These are phyloP conservation scores for Fusarium paranaense DNA, from an alignment of 2,329 filamentous ascomycete species.

Conservation along the genomic window DNA sequence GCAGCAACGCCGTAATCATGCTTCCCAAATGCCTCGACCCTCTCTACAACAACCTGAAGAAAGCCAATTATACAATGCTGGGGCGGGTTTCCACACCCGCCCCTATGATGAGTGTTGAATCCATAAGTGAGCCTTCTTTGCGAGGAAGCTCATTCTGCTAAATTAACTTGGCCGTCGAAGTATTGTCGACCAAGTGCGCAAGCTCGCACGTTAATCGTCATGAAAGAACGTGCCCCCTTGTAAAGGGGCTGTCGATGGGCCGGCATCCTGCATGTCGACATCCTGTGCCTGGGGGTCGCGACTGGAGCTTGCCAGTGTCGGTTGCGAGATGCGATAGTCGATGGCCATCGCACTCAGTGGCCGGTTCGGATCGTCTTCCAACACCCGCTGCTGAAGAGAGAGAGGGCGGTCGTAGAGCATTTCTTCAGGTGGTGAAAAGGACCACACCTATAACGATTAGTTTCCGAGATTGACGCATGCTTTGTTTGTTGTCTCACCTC, in stretches of 20 bases:
- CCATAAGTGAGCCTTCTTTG: slow-evolving; percentile 22
- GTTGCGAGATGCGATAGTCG: slow-evolving; percentile 53
- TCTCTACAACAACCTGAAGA: slow-evolving; percentile 49
- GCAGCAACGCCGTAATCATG: slow-evolving; percentile 53
- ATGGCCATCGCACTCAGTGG: slow-evolving; percentile 64
- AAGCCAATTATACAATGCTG: slow-evolving; percentile 46
- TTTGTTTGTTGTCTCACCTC: slow-evolving; percentile 75
- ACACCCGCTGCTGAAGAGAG: slow-evolving; percentile 60
- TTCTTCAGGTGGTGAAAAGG: slow-evolving; percentile 88
- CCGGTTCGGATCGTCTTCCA: slow-evolving; percentile 60
- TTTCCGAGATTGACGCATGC: background rate
- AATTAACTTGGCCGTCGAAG: slow-evolving; percentile 26
- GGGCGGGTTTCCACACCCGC: slow-evolving; percentile 42
- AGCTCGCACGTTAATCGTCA: slow-evolving; percentile 52
- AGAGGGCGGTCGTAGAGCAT: slow-evolving; percentile 64
- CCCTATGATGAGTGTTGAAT: slow-evolving; percentile 37
- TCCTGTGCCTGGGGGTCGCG: slow-evolving; percentile 57
- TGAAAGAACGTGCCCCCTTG: slow-evolving; percentile 64
- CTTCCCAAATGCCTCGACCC: slow-evolving; percentile 46
- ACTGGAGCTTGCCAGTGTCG: slow-evolving; percentile 45
- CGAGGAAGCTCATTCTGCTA: slow-evolving; percentile 14
- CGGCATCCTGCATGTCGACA: slow-evolving; percentile 68
- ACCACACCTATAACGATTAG: slow-evolving; percentile 79
- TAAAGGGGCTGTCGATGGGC: slow-evolving; percentile 66
- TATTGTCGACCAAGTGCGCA: background rate